phyloP scores from a whole-genome alignment of 2,329 filamentous ascomycete genomes.

The Raffaelea deltoideospora region DNA sequence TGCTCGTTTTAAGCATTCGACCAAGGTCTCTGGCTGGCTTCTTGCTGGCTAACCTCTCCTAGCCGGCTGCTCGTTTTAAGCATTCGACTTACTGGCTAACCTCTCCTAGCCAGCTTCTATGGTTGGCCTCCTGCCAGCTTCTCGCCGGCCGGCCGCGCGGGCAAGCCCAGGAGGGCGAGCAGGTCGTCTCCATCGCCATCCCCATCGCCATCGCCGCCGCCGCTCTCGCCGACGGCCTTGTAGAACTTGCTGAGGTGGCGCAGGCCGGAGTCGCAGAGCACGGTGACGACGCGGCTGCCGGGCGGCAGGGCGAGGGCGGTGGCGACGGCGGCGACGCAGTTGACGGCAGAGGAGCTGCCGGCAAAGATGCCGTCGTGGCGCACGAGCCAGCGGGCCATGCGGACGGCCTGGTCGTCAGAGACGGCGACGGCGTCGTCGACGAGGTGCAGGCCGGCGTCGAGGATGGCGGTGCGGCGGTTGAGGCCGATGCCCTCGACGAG shows the following conservation, averaged over 20 bases:
- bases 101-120: neutral
- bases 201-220: conserved; percentile 27
- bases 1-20: neutral
- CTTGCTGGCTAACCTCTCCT: neutral
- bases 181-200: conserved; percentile 23
- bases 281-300: conserved; percentile 57
- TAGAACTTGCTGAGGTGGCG: conserved; percentile 77
- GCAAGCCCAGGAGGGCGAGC: conserved; percentile 33
- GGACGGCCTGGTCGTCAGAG: conserved; percentile 73
- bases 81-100: neutral
- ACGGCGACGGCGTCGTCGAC: conserved; percentile 85
- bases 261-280: conserved; percentile 75
- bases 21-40: neutral
- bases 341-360: conserved; percentile 92
- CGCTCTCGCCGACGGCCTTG: conserved; percentile 53
- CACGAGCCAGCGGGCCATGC: conserved; percentile 93
- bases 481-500: conserved; percentile 94
- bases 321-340: conserved; percentile 68
- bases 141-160: conserved; percentile 6
- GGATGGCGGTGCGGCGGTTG: conserved; percentile 87
- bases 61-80: neutral
- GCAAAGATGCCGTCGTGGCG: conserved; percentile 91
- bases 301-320: conserved; percentile 47
- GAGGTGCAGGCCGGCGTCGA: conserved; percentile 71
- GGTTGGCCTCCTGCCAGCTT: too few relatives aligned